phyloP scores from a whole-genome alignment of 1,284 basidiomycete species.

The Puccinia triticina region DNA sequence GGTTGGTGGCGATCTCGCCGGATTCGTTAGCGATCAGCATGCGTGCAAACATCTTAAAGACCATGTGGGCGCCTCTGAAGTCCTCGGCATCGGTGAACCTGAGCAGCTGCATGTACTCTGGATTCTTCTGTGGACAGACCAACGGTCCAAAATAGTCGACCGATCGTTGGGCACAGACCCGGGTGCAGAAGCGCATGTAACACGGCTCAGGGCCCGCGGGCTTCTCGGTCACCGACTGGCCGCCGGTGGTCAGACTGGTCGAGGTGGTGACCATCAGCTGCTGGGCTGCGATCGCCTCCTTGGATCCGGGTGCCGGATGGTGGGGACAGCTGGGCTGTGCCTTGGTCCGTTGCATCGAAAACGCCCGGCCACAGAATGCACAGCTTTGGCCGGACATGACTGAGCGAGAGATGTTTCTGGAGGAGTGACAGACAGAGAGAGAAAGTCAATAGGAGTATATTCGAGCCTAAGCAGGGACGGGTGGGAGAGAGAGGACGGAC shows the following conservation, averaged over 20 bases:
- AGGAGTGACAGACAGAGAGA: not conserved
- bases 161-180: conserved; percentile 49
- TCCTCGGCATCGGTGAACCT: conserved; percentile 43
- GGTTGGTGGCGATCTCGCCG: conserved; percentile 26
- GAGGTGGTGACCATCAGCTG: conserved; percentile 44
- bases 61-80: conserved; percentile 50
- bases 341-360: conserved; percentile 43
- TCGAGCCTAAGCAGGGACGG: not conserved
- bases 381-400: conserved; percentile 46
- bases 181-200: conserved; percentile 50
- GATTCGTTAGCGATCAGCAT: conserved; percentile 50
- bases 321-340: conserved; percentile 46
- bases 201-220: conserved; percentile 51
- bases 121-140: conserved; percentile 49
- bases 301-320: conserved; percentile 51
- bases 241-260: conserved; percentile 22
- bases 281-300: conserved; percentile 50
- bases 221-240: conserved; percentile 47
- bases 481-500: not conserved
- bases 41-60: conserved; percentile 52
- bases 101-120: conserved; percentile 50
- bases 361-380: conserved; percentile 49
- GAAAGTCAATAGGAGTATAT: conserved; percentile 9
- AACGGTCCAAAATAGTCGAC: conserved; percentile 47
- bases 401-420: conserved; percentile 36